A percentile compares a stretch with the other conserved stretches of the same genome.
These are phyloP conservation scores for Colletotrichum brevisporum DNA, from an alignment of 2,329 filamentous ascomycete species.

Conservation along the genomic window DNA sequence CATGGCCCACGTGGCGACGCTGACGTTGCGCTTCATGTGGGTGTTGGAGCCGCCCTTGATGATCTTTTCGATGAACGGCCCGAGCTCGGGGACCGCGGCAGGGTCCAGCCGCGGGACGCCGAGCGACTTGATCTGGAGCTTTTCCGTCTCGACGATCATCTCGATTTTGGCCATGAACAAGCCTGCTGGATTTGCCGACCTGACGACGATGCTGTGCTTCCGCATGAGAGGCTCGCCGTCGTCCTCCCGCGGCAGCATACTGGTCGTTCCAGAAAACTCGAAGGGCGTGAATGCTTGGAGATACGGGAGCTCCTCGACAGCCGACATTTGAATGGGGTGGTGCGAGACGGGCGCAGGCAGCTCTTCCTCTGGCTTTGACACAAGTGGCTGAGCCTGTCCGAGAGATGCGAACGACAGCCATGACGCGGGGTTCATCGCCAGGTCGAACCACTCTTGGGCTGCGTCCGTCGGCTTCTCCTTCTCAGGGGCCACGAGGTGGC, in stretches of 20 bases:
- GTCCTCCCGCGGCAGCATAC: constrained; percentile 55
- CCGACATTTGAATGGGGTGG: constrained; percentile 72
- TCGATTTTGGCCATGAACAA: constrained; percentile 72
- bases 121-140: constrained; percentile 65
- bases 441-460: constrained; percentile 61
- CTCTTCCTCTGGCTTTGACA: constrained; percentile 48
- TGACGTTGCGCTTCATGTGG: constrained; percentile 69
- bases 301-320: constrained; percentile 77
- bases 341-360: constrained; percentile 70
- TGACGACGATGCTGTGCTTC: constrained; percentile 69
- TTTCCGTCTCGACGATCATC: constrained; percentile 70
- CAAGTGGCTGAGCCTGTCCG: constrained; percentile 44
- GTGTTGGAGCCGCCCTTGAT: constrained; percentile 54
- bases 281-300: constrained; percentile 80
- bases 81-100: constrained; percentile 71
- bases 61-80: constrained; percentile 64
- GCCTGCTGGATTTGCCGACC: constrained; percentile 60
- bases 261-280: constrained; percentile 69
- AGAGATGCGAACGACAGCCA: constrained; percentile 66
- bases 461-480: constrained; percentile 47
- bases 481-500: constrained; percentile 57
- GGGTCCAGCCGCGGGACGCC: constrained; percentile 69
- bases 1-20: constrained; percentile 76
- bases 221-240: constrained; percentile 59
- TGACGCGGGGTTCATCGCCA: constrained; percentile 64